Conservation (phyloP, 2,329 filamentous ascomycete genomes). For the Epichloe sylvatica region DNA sequence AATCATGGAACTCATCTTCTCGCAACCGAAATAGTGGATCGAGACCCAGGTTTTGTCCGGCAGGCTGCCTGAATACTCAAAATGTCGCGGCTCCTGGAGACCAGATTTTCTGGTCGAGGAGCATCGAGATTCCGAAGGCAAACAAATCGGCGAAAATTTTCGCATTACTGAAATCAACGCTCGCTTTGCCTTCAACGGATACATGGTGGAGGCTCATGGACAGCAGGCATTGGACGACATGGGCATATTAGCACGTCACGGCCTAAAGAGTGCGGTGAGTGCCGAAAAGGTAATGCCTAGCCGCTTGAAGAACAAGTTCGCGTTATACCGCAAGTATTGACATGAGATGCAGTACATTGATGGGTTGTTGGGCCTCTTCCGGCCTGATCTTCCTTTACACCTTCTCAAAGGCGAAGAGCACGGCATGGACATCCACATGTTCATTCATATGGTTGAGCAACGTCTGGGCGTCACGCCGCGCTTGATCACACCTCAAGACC, state of each 20-base stretch:
- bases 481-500: slow-evolving; percentile 19
- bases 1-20: neutral
- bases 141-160: slow-evolving; percentile 11
- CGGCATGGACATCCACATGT: slow-evolving; percentile 27
- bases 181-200: slow-evolving; percentile 26
- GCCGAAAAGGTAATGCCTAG: slow-evolving; percentile 2
- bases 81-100: slow-evolving; percentile 21
- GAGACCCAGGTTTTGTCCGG: slow-evolving; percentile 14
- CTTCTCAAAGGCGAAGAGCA: slow-evolving; percentile 24
- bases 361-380: slow-evolving; percentile 19
- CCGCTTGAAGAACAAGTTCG: neutral
- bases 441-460: slow-evolving; percentile 16
- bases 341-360: slow-evolving; percentile 16
- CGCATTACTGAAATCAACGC: slow-evolving; percentile 28
- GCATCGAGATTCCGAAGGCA: neutral
- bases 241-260: slow-evolving; percentile 2
- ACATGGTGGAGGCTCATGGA: slow-evolving; percentile 17
- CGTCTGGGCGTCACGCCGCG: slow-evolving; percentile 18
- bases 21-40: slow-evolving; percentile 14
- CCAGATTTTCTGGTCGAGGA: slow-evolving; percentile 27
- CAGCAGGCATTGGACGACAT: slow-evolving; percentile 15
- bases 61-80: slow-evolving; percentile 11
- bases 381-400: slow-evolving; percentile 17
- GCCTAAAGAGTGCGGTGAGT: slow-evolving; percentile 14
- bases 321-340: neutral